A percentile compares a stretch with the other conserved stretches of the same genome.
These are phyloP conservation scores for Candida montana DNA, from an alignment of 805 yeast species.

Conservation along the genomic window DNA sequence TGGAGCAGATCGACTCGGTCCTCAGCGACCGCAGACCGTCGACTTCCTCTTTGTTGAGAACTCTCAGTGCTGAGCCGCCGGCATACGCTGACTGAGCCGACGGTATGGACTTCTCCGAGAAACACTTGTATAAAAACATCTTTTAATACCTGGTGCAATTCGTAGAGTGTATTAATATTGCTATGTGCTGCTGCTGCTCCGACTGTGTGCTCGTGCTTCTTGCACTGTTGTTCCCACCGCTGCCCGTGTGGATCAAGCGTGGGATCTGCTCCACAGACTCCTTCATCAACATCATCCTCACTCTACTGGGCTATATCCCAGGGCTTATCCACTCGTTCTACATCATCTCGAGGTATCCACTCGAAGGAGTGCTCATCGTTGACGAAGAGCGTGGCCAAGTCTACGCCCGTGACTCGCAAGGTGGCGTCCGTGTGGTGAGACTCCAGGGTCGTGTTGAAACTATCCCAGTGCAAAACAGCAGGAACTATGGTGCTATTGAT, in stretches of 20 bases:
- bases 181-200: constrained; percentile 21
- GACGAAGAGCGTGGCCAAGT: constrained; percentile 24
- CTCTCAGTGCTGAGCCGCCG: too few relatives aligned
- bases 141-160: too few relatives aligned
- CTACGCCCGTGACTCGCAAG: constrained; percentile 10
- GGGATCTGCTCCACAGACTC: constrained; percentile 70
- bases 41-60: too few relatives aligned
- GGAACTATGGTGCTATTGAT: constrained; percentile 8
- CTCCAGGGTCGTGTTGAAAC: too few relatives aligned
- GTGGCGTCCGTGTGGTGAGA: constrained; percentile 4
- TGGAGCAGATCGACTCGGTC: constrained; percentile 20
- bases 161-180: too few relatives aligned
- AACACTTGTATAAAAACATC: too few relatives aligned
- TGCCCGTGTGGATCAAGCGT: constrained; percentile 69
- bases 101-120: too few relatives aligned
- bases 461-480: neutral
- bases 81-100: too few relatives aligned
- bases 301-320: constrained; percentile 68
- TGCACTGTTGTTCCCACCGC: constrained; percentile 71
- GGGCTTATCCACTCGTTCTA: constrained; percentile 77
- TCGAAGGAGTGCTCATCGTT: constrained; percentile 20
- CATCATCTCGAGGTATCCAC: constrained; percentile 69
- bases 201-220: constrained; percentile 66
- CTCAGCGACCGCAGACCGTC: neutral
- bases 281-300: constrained; percentile 63